These are phyloP conservation scores for Trichophyton simii DNA, from an alignment of 2,329 filamentous ascomycete genomes.

Conservation along the genomic window DNA sequence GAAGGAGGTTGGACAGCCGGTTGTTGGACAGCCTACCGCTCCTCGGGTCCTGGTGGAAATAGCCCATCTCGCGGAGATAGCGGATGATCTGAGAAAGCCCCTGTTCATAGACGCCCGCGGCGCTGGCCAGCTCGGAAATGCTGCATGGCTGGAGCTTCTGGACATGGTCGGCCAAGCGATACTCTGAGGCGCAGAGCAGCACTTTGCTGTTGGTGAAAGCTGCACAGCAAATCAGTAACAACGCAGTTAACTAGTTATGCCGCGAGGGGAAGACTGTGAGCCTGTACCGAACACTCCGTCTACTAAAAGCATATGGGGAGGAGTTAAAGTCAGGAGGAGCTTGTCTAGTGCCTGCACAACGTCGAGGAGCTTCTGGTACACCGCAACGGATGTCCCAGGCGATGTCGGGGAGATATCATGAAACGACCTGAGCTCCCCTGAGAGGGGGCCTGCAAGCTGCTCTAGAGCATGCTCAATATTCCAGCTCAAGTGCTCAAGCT, in stretches of 20 bases:
- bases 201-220: conserved; percentile 1
- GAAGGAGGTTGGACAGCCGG: background rate
- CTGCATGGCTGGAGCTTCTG: background rate
- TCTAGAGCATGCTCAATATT: background rate
- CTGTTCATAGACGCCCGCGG: background rate
- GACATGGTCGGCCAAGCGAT: background rate
- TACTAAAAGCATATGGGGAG: background rate
- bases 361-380: background rate
- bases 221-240: background rate
- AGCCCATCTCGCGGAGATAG: background rate
- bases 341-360: background rate
- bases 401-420: background rate
- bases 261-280: background rate
- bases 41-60: background rate
- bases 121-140: background rate
- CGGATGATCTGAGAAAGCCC: background rate
- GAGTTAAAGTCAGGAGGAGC: background rate
- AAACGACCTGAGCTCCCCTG: background rate
- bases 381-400: background rate
- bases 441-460: background rate
- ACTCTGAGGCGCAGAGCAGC: background rate
- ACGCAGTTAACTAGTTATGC: background rate
- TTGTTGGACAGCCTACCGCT: background rate
- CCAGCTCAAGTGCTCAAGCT: background rate
- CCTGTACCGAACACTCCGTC: background rate